Evolutionary conservation across 2,329 filamentous ascomycete species (phyloP).

Genomic region (Mollisiaceae sp.): DNA sequence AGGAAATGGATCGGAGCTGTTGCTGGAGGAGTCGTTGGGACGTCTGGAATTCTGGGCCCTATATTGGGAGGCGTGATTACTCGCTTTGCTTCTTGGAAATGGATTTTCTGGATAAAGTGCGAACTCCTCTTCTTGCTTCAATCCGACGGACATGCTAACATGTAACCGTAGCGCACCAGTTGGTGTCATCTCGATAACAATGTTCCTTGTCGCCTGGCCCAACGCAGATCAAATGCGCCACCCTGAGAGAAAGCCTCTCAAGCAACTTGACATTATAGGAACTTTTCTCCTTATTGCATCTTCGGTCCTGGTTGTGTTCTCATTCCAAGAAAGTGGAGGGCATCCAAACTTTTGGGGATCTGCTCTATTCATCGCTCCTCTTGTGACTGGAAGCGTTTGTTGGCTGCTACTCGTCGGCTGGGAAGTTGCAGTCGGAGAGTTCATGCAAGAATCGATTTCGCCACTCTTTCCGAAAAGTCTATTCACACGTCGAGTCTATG

Average conservation of each 20-base stretch:
- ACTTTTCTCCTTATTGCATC: slow-evolving; percentile 56
- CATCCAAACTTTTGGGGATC: slow-evolving; percentile 45
- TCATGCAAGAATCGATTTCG: slow-evolving; percentile 46
- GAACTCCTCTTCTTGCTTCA: slow-evolving; percentile 28
- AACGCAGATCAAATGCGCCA: slow-evolving; percentile 45
- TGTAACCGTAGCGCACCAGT: slow-evolving; percentile 52
- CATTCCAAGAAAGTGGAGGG: slow-evolving; percentile 51
- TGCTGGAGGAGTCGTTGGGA: slow-evolving; percentile 49
- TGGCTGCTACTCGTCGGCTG: slow-evolving; percentile 47
- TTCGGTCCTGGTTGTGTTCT: slow-evolving; percentile 59
- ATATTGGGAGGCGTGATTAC: slow-evolving; percentile 35
- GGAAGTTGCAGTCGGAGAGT: slow-evolving; percentile 44
- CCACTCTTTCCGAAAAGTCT: slow-evolving; percentile 51
- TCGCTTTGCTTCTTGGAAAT: slow-evolving; percentile 30
- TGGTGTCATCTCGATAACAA: slow-evolving; percentile 49
- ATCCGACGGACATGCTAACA: slow-evolving; percentile 23
- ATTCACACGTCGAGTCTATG: slow-evolving; percentile 54
- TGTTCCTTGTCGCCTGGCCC: slow-evolving; percentile 58
- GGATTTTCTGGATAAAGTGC: slow-evolving; percentile 64
- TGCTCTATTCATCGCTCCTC: slow-evolving; percentile 49
- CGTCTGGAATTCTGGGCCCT: slow-evolving; percentile 32
- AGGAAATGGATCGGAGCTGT: slow-evolving; percentile 52
- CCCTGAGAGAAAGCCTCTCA: slow-evolving; percentile 46
- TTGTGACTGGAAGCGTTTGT: slow-evolving; percentile 45
- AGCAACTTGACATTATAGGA: slow-evolving; percentile 56